A percentile compares a stretch with the other conserved stretches of the same genome.
phyloP scores from a whole-genome alignment of 805 yeast species.

The Maudiozyma saulgeensis region DNA sequence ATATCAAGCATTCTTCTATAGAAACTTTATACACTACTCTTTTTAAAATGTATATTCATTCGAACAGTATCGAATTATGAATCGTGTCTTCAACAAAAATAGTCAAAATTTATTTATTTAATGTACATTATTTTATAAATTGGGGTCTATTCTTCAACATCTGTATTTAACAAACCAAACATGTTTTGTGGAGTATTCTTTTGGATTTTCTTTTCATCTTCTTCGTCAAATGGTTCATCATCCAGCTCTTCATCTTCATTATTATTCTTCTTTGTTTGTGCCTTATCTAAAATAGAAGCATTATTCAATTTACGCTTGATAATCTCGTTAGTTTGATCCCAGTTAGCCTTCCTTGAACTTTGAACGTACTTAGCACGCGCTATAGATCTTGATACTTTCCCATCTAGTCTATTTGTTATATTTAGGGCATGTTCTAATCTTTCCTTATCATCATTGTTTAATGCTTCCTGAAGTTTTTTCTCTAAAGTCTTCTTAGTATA shows the following conservation, averaged over 20 bases:
- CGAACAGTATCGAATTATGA: not conserved
- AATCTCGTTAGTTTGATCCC: slow-evolving; percentile 57
- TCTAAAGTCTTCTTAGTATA: slow-evolving; percentile 19
- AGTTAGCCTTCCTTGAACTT: slow-evolving; percentile 54
- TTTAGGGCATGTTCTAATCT: slow-evolving; percentile 42
- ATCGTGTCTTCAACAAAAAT: not conserved
- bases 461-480: slow-evolving; percentile 13
- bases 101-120: not conserved
- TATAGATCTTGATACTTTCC: slow-evolving; percentile 56
- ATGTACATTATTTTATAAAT: not conserved
- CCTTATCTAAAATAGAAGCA: not conserved
- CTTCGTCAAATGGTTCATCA: slow-evolving; percentile 9
- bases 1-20: not conserved
- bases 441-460: slow-evolving; percentile 27
- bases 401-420: slow-evolving; percentile 45
- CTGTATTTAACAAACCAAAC: slow-evolving; percentile 26
- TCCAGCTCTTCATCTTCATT: not conserved
- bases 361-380: slow-evolving; percentile 55
- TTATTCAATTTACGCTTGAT: slow-evolving; percentile 29
- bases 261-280: not conserved
- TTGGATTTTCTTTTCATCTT: slow-evolving; percentile 10
- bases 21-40: not conserved
- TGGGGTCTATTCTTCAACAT: slow-evolving; percentile 20
- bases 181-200: slow-evolving; percentile 15
- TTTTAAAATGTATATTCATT: not conserved